Conservation (phyloP, 1,139 yeast genomes). For the Yamadazyma taylorii region DNA sequence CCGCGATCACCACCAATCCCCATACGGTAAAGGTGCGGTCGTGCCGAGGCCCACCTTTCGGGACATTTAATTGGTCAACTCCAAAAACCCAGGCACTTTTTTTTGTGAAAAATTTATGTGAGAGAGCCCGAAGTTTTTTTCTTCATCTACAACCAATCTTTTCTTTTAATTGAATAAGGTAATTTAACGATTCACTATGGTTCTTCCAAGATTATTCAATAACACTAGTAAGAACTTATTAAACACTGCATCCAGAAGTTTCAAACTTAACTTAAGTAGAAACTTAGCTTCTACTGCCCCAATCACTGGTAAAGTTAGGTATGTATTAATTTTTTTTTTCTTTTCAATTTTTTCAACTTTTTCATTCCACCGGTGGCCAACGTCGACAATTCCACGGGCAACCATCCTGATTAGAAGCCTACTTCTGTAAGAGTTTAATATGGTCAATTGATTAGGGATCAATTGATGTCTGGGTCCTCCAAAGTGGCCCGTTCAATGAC, state of each 20-base stretch:
- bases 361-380: no score
- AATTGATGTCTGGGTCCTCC: conserved; percentile 1
- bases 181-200: conserved; percentile 43
- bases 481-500: no score
- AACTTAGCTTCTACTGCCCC: conserved; percentile 88
- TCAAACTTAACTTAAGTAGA: conserved; percentile 68
- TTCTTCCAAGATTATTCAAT: conserved; percentile 90
- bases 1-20: background rate
- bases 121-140: conserved; percentile 10
- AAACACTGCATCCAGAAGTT: conserved; percentile 77
- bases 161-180: conserved; percentile 12
- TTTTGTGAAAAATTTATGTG: background rate
- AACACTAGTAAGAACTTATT: conserved; percentile 81
- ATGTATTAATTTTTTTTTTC: conserved; percentile 37
- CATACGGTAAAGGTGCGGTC: conserved; percentile 3
- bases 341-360: no score
- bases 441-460: no score
- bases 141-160: conserved; percentile 9
- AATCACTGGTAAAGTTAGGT: conserved; percentile 87
- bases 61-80: background rate
- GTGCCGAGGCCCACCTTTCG: conserved; percentile 6
- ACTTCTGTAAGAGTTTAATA: no score
- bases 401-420: no score
- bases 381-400: no score
- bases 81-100: background rate